Percentiles rank a stretch among this genome's conserved stretches.
Conservation (phyloP, 805 yeast genomes). For the Candida ponderosae region DNA sequence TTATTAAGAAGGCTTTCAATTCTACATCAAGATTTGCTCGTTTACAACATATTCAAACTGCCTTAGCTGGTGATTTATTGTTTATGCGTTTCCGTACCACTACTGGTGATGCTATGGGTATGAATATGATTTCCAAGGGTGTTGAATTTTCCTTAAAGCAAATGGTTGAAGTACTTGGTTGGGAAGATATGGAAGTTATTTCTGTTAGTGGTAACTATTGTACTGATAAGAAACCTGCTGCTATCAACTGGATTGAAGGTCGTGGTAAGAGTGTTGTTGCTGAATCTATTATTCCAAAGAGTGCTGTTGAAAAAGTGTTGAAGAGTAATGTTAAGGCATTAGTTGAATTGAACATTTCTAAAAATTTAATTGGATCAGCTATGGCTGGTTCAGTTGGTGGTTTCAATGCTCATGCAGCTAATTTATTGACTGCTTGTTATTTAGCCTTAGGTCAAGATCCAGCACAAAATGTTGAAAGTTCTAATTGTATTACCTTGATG, state of each 20-base stretch:
- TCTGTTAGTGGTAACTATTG: slow-evolving; percentile 97
- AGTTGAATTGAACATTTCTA: slow-evolving; percentile 81
- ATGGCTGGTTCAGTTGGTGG: slow-evolving; percentile 99
- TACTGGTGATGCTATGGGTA: slow-evolving; percentile 99
- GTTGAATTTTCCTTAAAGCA: slow-evolving; percentile 79
- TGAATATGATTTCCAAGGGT: slow-evolving; percentile 99
- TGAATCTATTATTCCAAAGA: slow-evolving; percentile 83
- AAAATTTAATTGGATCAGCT: slow-evolving; percentile 92
- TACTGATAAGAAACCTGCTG: slow-evolving; percentile 96
- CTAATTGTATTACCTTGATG: slow-evolving; percentile 96
- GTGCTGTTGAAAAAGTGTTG: slow-evolving; percentile 70
- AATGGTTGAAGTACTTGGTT: slow-evolving; percentile 85
- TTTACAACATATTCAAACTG: slow-evolving; percentile 82
- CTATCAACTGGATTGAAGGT: slow-evolving; percentile 98
- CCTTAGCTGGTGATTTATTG: slow-evolving; percentile 86
- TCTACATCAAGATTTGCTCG: slow-evolving; percentile 97
- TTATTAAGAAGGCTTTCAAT: slow-evolving; percentile 82
- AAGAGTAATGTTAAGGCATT: slow-evolving; percentile 90
- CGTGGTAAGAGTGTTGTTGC: slow-evolving; percentile 98
- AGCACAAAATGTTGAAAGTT: slow-evolving; percentile 97
- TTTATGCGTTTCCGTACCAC: slow-evolving; percentile 95
- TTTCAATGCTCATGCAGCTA: slow-evolving; percentile 97
- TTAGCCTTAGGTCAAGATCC: slow-evolving; percentile 99
- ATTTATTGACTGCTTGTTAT: slow-evolving; percentile 87
- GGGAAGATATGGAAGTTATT: slow-evolving; percentile 87